Conservation (phyloP, 345 rosid genomes). For the Pistacia integerrima region DNA sequence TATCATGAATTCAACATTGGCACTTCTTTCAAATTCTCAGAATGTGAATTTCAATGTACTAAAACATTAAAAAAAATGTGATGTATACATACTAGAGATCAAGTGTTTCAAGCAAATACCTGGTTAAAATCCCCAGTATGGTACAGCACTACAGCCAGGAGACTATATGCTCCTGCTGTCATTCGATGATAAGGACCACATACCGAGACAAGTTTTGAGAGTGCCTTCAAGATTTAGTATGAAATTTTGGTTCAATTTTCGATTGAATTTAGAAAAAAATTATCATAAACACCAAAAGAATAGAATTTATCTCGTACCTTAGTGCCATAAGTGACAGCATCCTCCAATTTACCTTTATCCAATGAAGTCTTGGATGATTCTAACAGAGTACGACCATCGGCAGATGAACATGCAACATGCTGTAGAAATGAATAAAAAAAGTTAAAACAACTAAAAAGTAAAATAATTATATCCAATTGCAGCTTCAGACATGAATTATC, state of each 20-base stretch:
- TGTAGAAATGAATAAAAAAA: constrained; percentile 36
- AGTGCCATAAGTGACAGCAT: constrained; percentile 87
- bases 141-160: constrained; percentile 94
- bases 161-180: constrained; percentile 99
- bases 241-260: constrained; percentile 19
- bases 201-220: constrained; percentile 85
- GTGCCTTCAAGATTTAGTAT: constrained; percentile 65
- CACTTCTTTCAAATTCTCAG: neutral
- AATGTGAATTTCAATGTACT: neutral
- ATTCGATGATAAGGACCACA: constrained; percentile 98
- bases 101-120: constrained; percentile 49
- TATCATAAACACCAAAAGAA: constrained; percentile 7
- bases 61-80: neutral
- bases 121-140: constrained; percentile 97
- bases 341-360: constrained; percentile 97
- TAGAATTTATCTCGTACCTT: constrained; percentile 53
- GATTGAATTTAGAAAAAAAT: neutral
- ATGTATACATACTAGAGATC: neutral
- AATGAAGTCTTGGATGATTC: constrained; percentile 96
- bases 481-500: constrained; percentile 2
- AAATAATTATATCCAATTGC: neutral
- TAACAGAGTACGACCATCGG: constrained; percentile 89
- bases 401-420: constrained; percentile 95
- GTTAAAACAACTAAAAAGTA: constrained; percentile 18
- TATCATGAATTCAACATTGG: neutral